Percentiles rank a stretch among this genome's conserved stretches.
Conservation (phyloP, 1,284 basidiomycete species). For the Heterobasidion annosum region DNA sequence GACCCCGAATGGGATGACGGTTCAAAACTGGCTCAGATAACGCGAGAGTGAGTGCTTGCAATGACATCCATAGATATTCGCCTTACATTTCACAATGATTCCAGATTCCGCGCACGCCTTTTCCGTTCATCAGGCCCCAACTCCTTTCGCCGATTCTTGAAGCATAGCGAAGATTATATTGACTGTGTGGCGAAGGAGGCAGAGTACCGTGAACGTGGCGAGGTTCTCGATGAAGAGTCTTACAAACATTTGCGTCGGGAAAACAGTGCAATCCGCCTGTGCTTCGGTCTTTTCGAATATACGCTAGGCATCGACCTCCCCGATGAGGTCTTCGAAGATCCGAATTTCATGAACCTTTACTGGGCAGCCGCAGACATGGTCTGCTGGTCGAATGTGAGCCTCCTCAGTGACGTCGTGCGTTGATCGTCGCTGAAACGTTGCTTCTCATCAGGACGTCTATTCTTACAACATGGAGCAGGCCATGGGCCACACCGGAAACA, state of each 20-base stretch:
- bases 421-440: background rate
- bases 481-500: slow-evolving; percentile 57
- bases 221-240: slow-evolving; percentile 41
- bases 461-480: slow-evolving; percentile 69
- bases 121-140: slow-evolving; percentile 32
- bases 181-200: slow-evolving; percentile 49
- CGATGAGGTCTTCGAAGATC: slow-evolving; percentile 49
- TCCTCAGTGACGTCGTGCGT: slow-evolving; percentile 1
- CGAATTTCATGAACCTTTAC: slow-evolving; percentile 43
- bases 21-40: slow-evolving; percentile 46
- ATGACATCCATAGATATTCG: background rate
- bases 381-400: slow-evolving; percentile 58
- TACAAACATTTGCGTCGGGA: slow-evolving; percentile 52
- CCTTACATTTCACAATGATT: background rate
- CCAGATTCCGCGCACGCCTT: slow-evolving; percentile 45
- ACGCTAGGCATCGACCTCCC: slow-evolving; percentile 52
- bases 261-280: slow-evolving; percentile 57
- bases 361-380: slow-evolving; percentile 57
- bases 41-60: slow-evolving; percentile 40
- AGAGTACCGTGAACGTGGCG: slow-evolving; percentile 44
- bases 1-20: slow-evolving; percentile 44
- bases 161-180: slow-evolving; percentile 48
- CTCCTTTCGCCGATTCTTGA: slow-evolving; percentile 39
- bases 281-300: slow-evolving; percentile 56
- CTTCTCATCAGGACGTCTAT: slow-evolving; percentile 46